Conservation (phyloP, 2,329 filamentous ascomycete genomes). For the Lasiodiplodia sp. region DNA sequence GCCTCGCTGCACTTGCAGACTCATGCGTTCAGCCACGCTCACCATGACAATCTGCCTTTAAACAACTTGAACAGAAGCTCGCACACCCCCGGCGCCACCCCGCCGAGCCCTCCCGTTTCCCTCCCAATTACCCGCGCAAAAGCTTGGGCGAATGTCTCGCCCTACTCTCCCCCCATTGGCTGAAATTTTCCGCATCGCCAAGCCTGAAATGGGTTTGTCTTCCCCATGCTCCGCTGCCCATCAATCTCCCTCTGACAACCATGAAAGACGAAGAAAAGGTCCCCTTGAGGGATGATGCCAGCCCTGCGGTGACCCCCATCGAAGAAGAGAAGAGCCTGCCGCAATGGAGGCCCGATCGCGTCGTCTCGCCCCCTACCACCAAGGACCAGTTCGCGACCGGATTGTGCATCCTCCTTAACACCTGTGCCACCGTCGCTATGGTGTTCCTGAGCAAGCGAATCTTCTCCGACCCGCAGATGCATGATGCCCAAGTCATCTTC, state of each 20-base stretch:
- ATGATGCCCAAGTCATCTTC: constrained; percentile 54
- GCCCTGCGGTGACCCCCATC: constrained; percentile 14
- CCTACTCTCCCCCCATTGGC: constrained; percentile 2
- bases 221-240: neutral
- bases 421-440: constrained; percentile 51
- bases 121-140: neutral
- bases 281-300: constrained; percentile 3
- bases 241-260: constrained; percentile 1
- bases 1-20: constrained; percentile 21
- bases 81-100: constrained; percentile 3
- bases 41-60: constrained; percentile 13
- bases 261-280: constrained; percentile 20
- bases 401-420: constrained; percentile 54
- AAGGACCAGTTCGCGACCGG: constrained; percentile 46
- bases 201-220: constrained; percentile 21
- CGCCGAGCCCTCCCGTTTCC: neutral
- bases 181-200: neutral
- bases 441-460: constrained; percentile 57
- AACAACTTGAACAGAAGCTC: neutral
- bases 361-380: constrained; percentile 8
- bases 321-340: constrained; percentile 25
- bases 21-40: constrained; percentile 21
- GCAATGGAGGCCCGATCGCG: constrained; percentile 26
- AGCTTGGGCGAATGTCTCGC: constrained; percentile 1
- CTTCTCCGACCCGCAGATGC: constrained; percentile 53